These are phyloP conservation scores for Noccaea caerulescens DNA, from an alignment of 345 rosid species.

Conservation along the genomic window DNA sequence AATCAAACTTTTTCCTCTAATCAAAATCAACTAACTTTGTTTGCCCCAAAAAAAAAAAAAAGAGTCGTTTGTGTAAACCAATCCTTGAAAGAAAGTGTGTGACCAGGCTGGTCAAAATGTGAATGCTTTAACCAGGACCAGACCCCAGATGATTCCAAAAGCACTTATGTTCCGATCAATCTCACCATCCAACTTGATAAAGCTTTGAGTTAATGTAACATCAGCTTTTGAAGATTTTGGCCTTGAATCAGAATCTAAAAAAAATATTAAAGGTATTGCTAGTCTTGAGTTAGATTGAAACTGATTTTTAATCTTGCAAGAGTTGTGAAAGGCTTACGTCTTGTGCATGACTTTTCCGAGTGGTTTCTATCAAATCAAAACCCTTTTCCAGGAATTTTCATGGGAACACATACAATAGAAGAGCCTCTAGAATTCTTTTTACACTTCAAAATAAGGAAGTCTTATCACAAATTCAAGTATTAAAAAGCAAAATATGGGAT, in stretches of 20 bases:
- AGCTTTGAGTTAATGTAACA: neutral
- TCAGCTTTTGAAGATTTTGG: constrained; percentile 14
- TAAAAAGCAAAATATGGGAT: constrained; percentile 31
- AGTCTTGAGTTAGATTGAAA: constrained; percentile 7
- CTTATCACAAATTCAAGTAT: constrained; percentile 24
- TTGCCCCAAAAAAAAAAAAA: constrained; percentile 15
- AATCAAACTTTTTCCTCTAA: constrained; percentile 26
- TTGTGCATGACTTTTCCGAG: constrained; percentile 24
- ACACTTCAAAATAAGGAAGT: constrained; percentile 9
- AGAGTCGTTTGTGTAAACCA: constrained; percentile 24
- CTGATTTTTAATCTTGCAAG: constrained; percentile 33
- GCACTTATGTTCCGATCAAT: constrained; percentile 24
- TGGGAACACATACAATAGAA: constrained; percentile 30
- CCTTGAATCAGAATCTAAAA: neutral
- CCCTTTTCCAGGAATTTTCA: constrained; percentile 32
- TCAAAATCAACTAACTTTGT: constrained; percentile 29
- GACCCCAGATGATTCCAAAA: constrained; percentile 37
- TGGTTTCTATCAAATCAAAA: constrained; percentile 40
- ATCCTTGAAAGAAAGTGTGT: constrained; percentile 39
- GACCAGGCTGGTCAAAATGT: constrained; percentile 39
- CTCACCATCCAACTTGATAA: constrained; percentile 11
- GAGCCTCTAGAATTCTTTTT: constrained; percentile 17
- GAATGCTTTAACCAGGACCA: constrained; percentile 39
- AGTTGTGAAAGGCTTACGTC: constrained; percentile 8
- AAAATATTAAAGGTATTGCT: neutral